Base-by-base conservation (phyloP, 2,329 filamentous ascomycete species). In the Aureobasidium lini region DNA sequence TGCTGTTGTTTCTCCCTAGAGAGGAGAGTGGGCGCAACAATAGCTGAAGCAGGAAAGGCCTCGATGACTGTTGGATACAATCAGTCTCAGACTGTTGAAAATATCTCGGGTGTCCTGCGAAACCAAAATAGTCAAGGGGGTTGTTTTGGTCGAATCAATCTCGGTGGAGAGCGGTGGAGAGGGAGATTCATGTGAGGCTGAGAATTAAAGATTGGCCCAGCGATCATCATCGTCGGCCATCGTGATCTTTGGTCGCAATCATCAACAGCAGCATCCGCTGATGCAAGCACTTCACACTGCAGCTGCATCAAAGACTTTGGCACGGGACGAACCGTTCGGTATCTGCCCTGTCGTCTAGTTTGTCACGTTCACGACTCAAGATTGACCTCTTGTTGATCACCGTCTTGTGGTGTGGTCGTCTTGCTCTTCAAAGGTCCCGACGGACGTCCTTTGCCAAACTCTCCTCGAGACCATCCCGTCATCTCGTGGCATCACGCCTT, bases 161-260 rank as follows among this genome's bases (percentile, higher is more conserved):
- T n/a, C 15, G 37, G 10, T n/a, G 37, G 10, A 15, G 10, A 40
- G 23, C 23, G 15, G 15, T 13, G 37, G 37, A 40, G 34, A 11
- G 6, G 18, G 9, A 31, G 36, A 52, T 40, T n/a, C 6, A n/a
- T 31, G n/a, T 52, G 48, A 29, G 48, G 48, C 48, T 52, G 7
- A 52, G 31, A 52, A 31, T 52, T 52, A 52, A 52, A 52, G 18
- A 52, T 52, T 37, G 7, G 29, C 47, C 47, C 18, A 36, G 32
- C 47, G 32, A 49, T 49, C 32, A 31, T 9, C 10, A 15, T 36
- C 47, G 32, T 10, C 32, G 16, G 47, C 46, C 46, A 10, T 48
- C 44, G 32, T 18, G n/a, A 34, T 2, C n/a, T 34, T 31, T 23
- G 23, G 46, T 48, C 46, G 46, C 34, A 29, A 48, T 13, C 29